Percentiles rank a stretch among this genome's conserved stretches.
phyloP scores from a whole-genome alignment of 1,284 basidiomycete species.

The Phlebopus sp. region DNA sequence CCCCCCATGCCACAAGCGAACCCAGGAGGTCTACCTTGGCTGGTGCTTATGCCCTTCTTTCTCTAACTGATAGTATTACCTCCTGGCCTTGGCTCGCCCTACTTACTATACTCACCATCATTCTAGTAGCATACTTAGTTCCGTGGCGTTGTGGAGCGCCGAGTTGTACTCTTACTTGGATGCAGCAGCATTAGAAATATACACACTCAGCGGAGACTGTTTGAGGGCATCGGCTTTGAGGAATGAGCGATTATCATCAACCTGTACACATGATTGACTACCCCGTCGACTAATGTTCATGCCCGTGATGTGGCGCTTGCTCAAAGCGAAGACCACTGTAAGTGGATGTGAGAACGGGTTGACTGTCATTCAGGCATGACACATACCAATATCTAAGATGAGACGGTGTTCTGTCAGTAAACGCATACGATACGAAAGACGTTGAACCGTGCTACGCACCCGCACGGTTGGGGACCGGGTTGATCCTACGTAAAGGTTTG shows the following conservation, averaged over 20 bases:
- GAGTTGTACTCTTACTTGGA: conserved; percentile 36
- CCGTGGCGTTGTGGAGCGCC: conserved; percentile 31
- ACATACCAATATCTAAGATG: conserved; percentile 78
- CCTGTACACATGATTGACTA: not conserved
- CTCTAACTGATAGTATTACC: conserved; percentile 16
- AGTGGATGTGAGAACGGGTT: conserved; percentile 12
- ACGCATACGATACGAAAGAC: not conserved
- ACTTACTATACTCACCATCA: conserved; percentile 31
- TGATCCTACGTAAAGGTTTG: conserved; percentile 54
- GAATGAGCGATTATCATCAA: not conserved
- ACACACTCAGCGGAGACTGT: not conserved
- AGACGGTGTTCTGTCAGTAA: not conserved
- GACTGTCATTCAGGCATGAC: not conserved
- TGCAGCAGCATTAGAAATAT: conserved; percentile 22
- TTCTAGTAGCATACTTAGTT: conserved; percentile 34
- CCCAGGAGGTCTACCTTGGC: conserved; percentile 10
- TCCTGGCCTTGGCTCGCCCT: conserved; percentile 18
- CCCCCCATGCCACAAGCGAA: conserved; percentile 16
- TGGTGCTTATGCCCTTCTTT: conserved; percentile 2
- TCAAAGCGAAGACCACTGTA: conserved; percentile 81
- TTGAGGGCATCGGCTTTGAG: conserved; percentile 4
- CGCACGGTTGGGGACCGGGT: conserved; percentile 72
- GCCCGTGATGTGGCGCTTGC: conserved; percentile 53
- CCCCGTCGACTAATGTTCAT: conserved; percentile 35
- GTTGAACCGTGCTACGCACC: conserved; percentile 50